Evolutionary conservation across 2,329 filamentous ascomycete genomes (phyloP), one percentile per base, ranked within the genome.

Genomic region (Cadophora sp.): DNA sequence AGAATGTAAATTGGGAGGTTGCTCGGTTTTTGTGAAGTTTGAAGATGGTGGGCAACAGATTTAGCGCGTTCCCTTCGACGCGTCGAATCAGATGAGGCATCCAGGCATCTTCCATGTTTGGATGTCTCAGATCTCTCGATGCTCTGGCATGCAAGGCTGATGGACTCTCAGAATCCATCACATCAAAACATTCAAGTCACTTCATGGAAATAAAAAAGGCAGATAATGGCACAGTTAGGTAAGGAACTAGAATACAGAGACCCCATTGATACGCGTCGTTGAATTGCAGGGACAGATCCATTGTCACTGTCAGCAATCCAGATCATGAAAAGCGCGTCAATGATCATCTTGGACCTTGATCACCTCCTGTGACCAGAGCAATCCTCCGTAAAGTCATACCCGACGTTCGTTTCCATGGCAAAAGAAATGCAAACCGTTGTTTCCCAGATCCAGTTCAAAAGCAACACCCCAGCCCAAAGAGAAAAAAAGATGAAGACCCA

Each of bases 171-270:
- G 11, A 27, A 43, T 43, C 47, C 45, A 64, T 48, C n/a, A 47
- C 4, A 50, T 41, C 51, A 64, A 47, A 55, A 22, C 20, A 9
- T 16, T 24, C n/a, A 41, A 41, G 55, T 24, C 36, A 13, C 33
- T 59, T 67, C 41, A 59, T 16, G 22, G 27, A 16, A 43, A 58
- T 22, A 51, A 33, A 20, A 9, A 24, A 6, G 33, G 48, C 50
- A 51, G 61, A 56, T 71, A 55, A 48, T 73, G 59, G 68, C 71
- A 71, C 69, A 73, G 59, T 71, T 71, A 71, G 70, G 64, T 62
- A 59, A 64, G 71, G 56, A 74, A 68, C 71, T 76, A 76, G 74
- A 75, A 72, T 76, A 76, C 74, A 76, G 68, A 73, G 70, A 73
- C 69, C 67, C 68, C 71, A 70, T 76, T 72, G 71, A 65, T 71